These are phyloP conservation scores for Neurospora sp. DNA, from an alignment of 495 filamentous ascomycete genomes.

Conservation along the genomic window DNA sequence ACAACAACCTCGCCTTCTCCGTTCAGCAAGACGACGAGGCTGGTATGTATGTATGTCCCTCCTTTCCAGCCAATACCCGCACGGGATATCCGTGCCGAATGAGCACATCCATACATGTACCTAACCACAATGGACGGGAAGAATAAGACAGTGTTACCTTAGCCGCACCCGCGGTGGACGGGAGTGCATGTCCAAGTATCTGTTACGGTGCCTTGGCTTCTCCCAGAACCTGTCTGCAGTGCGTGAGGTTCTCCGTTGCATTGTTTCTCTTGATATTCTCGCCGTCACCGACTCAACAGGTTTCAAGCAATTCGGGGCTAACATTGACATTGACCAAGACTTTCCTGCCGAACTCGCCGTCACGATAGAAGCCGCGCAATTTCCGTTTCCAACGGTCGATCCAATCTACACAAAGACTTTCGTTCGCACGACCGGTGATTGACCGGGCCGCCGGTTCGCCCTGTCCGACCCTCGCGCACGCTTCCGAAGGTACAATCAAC, in stretches of 20 bases:
- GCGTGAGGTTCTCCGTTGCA: neutral
- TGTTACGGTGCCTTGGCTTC: neutral
- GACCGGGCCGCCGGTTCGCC: conserved; percentile 3
- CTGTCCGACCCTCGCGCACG: conserved; percentile 21
- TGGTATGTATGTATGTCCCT: conserved; percentile 18
- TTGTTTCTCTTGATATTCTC: neutral
- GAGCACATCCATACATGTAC: conserved; percentile 1
- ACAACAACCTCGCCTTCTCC: conserved; percentile 18
- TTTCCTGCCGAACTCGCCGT: neutral
- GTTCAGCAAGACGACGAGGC: conserved; percentile 22
- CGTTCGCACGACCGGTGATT: neutral
- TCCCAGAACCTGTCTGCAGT: neutral
- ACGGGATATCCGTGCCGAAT: neutral
- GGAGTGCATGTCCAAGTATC: neutral
- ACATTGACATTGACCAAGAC: neutral
- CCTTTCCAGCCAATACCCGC: neutral
- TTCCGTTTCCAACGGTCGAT: neutral
- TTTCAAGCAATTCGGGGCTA: neutral
- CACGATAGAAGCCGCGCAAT: neutral
- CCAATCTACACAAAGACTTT: neutral
- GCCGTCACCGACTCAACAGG: neutral
- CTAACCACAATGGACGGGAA: neutral
- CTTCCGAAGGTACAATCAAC: conserved; percentile 27
- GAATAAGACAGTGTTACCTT: neutral
- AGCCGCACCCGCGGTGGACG: neutral